phyloP scores from a whole-genome alignment of 2,329 filamentous ascomycete species.

The Delphinella strobiligena region DNA sequence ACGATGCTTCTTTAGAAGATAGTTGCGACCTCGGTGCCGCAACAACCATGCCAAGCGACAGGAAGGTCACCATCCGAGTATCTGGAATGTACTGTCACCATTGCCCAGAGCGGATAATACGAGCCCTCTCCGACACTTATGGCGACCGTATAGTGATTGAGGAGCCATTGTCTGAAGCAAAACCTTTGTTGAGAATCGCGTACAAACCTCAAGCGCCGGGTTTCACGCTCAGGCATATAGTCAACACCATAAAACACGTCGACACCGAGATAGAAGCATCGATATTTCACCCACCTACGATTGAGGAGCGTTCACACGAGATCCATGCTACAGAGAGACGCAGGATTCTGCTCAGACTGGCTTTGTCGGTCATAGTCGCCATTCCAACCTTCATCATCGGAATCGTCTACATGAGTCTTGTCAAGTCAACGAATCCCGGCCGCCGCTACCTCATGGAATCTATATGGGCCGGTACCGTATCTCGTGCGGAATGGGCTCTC shows the following conservation, averaged over 20 bases:
- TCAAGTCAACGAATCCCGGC: conserved; percentile 45
- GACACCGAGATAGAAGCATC: conserved; percentile 55
- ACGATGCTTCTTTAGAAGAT: conserved; percentile 25
- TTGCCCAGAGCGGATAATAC: conserved; percentile 38
- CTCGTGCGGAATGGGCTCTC: conserved; percentile 64
- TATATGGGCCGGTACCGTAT: conserved; percentile 56
- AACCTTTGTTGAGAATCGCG: conserved; percentile 56
- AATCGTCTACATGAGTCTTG: conserved; percentile 80
- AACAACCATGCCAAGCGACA: conserved; percentile 10
- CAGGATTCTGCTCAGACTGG: conserved; percentile 56
- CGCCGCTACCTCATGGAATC: conserved; percentile 58
- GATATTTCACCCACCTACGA: conserved; percentile 67
- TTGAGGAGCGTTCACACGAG: conserved; percentile 67
- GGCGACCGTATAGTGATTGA: conserved; percentile 40
- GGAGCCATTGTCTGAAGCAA: conserved; percentile 42
- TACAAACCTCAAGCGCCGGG: conserved; percentile 57
- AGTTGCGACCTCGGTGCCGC: conserved; percentile 9
- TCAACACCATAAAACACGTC: conserved; percentile 52
- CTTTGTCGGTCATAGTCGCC: conserved; percentile 55
- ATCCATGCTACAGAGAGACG: conserved; percentile 61
- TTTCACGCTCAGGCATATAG: conserved; percentile 66
- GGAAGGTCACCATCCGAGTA: conserved; percentile 24
- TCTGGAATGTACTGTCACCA: conserved; percentile 35
- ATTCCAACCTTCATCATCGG: conserved; percentile 81
- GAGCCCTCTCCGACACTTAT: conserved; percentile 41